Evolutionary conservation across 208 protist species (phyloP), one percentile per base, ranked within the genome.

Genomic region (Angomonas ambiguus): DNA sequence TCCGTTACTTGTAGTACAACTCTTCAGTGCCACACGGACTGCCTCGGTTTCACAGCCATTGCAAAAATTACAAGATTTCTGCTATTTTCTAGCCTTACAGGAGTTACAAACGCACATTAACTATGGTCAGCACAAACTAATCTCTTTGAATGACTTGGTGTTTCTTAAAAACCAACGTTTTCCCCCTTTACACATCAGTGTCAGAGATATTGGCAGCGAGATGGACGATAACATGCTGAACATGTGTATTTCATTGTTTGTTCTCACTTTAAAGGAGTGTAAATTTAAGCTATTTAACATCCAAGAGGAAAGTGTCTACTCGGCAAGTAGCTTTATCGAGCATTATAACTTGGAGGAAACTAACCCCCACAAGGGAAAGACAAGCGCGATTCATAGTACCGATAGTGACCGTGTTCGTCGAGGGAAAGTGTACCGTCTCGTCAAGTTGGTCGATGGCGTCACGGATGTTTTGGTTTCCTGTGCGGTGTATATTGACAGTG

Each of bases 401-500:
- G 24, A 38, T 33, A n/a, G 32, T 2, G n/a, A 30, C 1, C n/a
- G 20, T 13, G 27, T 20, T 31, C 53, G 53, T 60, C 5, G 53
- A 35, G 30, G 24, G 22, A 65, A 61, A 25, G 56, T 61, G 25
- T 68, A 86, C 65, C 85, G 87, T 28, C 93, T 96, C 67, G 85
- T 96, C 24, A 92, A 92, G 72, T 61, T 91, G 3, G 83, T 93
- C 28, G 87, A 93, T 27, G 79, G 77, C 0, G 27, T 81, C n/a
- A 92, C 85, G 25, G 90, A 96, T 72, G 82, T 92, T 24, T 74
- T 96, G 45, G 87, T 92, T 1, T 96, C 90, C 10, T 96, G 90
- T 68, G 72, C 77, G 6, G 63, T 96, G 32, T 67, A 75, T 65
- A 45, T 22, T 30, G 56, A 53, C 0, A 22, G 13, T 2, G 41